Evolutionary conservation across 768 basidiomycete species (phyloP).

Genomic region (Hortiboletus campestris): DNA sequence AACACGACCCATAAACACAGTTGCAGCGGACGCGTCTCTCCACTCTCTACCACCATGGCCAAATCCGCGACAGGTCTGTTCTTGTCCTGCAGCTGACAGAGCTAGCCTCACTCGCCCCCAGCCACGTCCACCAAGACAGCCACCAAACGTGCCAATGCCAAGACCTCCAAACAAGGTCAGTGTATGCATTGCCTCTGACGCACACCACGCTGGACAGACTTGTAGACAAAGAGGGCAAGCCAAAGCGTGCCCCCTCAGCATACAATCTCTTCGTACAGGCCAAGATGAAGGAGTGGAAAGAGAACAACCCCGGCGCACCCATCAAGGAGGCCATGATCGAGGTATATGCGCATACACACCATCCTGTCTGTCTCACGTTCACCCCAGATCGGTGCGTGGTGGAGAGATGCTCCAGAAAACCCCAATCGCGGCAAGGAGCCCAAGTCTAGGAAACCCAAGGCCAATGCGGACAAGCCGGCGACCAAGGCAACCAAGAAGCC

Average conservation of each 20-base stretch:
- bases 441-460: constrained; percentile 47
- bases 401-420: constrained; percentile 62
- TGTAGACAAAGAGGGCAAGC: constrained; percentile 43
- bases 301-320: constrained; percentile 45
- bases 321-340: constrained; percentile 54
- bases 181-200: constrained; percentile 3
- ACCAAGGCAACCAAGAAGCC: constrained; percentile 14
- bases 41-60: constrained; percentile 40
- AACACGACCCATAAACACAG: constrained; percentile 27
- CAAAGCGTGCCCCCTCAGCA: constrained; percentile 56
- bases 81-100: not conserved
- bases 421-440: constrained; percentile 57
- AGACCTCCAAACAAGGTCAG: constrained; percentile 39
- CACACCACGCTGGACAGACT: not conserved
- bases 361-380: constrained; percentile 4
- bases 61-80: constrained; percentile 49
- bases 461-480: constrained; percentile 16
- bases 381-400: constrained; percentile 51
- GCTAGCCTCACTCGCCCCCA: constrained; percentile 22
- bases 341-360: constrained; percentile 26
- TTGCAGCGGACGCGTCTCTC: constrained; percentile 1
- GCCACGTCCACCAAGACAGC: constrained; percentile 55
- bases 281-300: constrained; percentile 57
- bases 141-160: constrained; percentile 51
- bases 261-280: constrained; percentile 59